These are phyloP conservation scores for Tuber melanosporum DNA, from an alignment of 495 filamentous ascomycete genomes.

Conservation along the genomic window DNA sequence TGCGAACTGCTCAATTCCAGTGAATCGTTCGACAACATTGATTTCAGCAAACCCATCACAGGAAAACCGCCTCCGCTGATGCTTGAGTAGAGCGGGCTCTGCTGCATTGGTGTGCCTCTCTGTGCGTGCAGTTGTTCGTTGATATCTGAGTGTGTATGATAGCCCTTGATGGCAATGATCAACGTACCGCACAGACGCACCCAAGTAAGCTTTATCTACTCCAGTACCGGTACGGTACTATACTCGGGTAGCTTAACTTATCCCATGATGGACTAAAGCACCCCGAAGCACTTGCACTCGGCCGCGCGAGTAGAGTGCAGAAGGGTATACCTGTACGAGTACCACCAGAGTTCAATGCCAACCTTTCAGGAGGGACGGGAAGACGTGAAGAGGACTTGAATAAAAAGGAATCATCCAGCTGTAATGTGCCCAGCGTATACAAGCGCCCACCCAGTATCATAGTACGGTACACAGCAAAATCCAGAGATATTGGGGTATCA, in stretches of 20 bases:
- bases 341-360: background rate
- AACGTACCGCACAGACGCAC: background rate
- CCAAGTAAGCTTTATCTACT: background rate
- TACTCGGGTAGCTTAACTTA: background rate
- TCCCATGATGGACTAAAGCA: background rate
- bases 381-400: background rate
- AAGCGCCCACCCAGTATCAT: background rate
- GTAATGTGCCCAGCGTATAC: background rate
- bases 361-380: background rate
- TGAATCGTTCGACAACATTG: background rate
- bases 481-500: background rate
- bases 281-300: background rate
- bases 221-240: too few relatives aligned
- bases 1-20: background rate
- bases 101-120: background rate
- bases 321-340: background rate
- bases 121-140: background rate
- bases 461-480: background rate
- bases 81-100: background rate
- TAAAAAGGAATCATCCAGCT: background rate
- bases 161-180: background rate
- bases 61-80: background rate
- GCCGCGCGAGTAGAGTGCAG: background rate
- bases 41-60: background rate
- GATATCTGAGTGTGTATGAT: background rate